Evolutionary conservation across 2,329 filamentous ascomycete species (phyloP).

Genomic region (Cladosporium sphaerospermum): DNA sequence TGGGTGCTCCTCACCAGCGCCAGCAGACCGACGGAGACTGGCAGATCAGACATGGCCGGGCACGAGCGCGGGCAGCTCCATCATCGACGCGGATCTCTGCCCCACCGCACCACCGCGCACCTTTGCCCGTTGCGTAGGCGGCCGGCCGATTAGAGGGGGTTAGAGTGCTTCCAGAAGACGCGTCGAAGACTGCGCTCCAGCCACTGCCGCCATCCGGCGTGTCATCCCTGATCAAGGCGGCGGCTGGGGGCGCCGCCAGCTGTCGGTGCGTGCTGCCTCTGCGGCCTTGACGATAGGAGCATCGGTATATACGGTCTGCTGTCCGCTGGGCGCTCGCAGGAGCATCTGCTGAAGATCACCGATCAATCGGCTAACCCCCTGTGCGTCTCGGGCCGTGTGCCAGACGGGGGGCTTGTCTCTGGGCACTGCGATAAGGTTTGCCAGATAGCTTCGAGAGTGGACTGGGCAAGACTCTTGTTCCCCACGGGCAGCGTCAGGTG

Average conservation of each 20-base stretch:
- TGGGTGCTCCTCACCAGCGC: not conserved
- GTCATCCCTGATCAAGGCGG: too few species aligned
- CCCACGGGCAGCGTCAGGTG: constrained; percentile 11
- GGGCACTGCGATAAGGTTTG: not conserved
- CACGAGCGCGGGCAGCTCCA: constrained; percentile 10
- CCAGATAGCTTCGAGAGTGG: not conserved
- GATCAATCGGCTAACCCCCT: too few species aligned
- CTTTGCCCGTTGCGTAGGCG: not conserved
- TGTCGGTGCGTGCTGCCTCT: too few species aligned
- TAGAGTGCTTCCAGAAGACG: constrained; percentile 10
- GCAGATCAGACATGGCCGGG: constrained; percentile 7
- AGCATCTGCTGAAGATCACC: not conserved
- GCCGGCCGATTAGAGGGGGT: not conserved
- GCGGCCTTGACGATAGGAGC: too few species aligned
- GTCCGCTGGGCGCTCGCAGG: too few species aligned
- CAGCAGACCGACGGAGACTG: not conserved
- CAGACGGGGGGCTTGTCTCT: not conserved
- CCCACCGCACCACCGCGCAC: not conserved
- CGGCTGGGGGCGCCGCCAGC: too few species aligned
- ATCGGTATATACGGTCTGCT: too few species aligned
- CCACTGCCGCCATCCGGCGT: constrained; percentile 7
- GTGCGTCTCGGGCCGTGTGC: not conserved
- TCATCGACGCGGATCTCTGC: constrained; percentile 10
- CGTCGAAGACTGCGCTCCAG: constrained; percentile 3
- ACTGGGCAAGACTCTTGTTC: not conserved